Evolutionary conservation across 2,329 filamentous ascomycete species (phyloP).

Genomic region (Epicoccum nigrum): DNA sequence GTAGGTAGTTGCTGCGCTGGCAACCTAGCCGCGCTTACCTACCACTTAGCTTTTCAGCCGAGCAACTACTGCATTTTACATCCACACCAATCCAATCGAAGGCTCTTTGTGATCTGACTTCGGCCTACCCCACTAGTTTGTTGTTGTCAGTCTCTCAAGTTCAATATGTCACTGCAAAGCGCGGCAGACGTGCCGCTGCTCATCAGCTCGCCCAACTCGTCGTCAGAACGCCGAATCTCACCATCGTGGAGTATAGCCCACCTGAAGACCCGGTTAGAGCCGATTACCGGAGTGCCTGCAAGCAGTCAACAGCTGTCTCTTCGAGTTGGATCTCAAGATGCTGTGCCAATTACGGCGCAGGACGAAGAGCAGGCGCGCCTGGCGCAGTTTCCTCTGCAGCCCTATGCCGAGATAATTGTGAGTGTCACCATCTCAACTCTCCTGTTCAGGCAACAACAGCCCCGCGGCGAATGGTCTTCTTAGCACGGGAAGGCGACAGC

Average conservation of each 20-base stretch:
- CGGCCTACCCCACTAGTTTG: constrained; percentile 18
- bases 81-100: constrained; percentile 13
- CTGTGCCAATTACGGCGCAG: constrained; percentile 68
- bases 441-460: constrained; percentile 22
- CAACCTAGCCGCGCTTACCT: constrained; percentile 6
- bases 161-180: constrained; percentile 43
- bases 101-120: constrained; percentile 18
- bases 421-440: constrained; percentile 50
- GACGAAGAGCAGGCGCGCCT: constrained; percentile 75
- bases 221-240: constrained; percentile 88
- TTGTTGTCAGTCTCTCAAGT: constrained; percentile 8
- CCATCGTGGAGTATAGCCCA: constrained; percentile 88
- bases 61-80: constrained; percentile 16
- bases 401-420: constrained; percentile 82
- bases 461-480: constrained; percentile 23
- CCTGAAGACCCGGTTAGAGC: constrained; percentile 86
- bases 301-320: constrained; percentile 76
- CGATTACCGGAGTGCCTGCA: constrained; percentile 89
- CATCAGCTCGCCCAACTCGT: constrained; percentile 75
- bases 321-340: constrained; percentile 67
- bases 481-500: constrained; percentile 23
- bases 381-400: constrained; percentile 68
- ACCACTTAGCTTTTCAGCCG: constrained; percentile 8
- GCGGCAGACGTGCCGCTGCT: constrained; percentile 78
- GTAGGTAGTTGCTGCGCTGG: constrained; percentile 8